Evolutionary conservation across 2,329 filamentous ascomycete species (phyloP), one percentile per base, ranked within the genome.

Genomic region (Aspergillus calidoustus): DNA sequence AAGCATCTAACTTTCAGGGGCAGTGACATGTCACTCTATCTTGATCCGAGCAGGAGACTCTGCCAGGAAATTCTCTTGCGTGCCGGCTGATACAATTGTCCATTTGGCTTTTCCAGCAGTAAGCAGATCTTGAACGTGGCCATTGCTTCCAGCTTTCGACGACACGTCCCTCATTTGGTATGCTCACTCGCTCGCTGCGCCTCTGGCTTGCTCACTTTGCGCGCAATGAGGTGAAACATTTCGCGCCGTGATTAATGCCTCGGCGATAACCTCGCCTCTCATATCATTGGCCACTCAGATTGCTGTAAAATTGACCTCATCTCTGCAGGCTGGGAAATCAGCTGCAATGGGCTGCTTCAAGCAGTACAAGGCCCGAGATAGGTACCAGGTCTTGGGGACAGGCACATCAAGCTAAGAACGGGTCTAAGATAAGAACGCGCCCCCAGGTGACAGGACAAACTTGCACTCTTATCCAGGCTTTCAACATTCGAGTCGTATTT

Each of bases 321-420:
- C 44, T 47, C n/a, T 30, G 17, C 41, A 31, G 49, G n/a, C 15
- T 28, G 25, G 25, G 15, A 28, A 48, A 31, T 48, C 41, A 47
- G 28, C 43, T 48, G 43, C 17, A 55, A 53, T 17, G 34, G 31
- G 22, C 19, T n/a, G 7, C 13, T 8, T 38, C 17, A 38, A 44
- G 22, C 48, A 19, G 30, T 28, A 48, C 43, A 38, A 44, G 46
- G 9, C 15, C 46, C 28, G n/a, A 38, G 23, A 8, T 19, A 55
- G 46, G 46, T 53, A 25, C 51, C 51, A 55, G 46, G 46, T 54
- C 7, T 51, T 60, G 53, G 38, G 47, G 48, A 58, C 56, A 25
- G 47, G 19, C 34, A n/a, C 34, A 25, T 23, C n/a, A 19, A 48
- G 52, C 23, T 51, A 51, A 51, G 43, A 49, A 46, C 15, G 28